Percentiles rank a stretch among this genome's conserved stretches.
These are phyloP conservation scores for Umbelopsis vinacea DNA, from an alignment of 192 early-diverging fungal genomes.

Conservation along the genomic window DNA sequence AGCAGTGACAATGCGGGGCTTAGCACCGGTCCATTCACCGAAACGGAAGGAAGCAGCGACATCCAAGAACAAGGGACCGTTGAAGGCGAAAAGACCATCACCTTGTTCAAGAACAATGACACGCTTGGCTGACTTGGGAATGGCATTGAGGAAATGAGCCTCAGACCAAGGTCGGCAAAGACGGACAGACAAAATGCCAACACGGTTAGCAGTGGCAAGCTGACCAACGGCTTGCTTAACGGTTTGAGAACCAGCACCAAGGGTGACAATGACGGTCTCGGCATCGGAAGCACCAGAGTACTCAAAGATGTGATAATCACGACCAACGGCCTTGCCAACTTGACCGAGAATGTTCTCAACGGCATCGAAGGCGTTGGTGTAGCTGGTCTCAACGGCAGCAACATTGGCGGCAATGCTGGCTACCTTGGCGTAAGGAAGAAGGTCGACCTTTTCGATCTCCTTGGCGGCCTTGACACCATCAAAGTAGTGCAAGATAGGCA, in stretches of 20 bases:
- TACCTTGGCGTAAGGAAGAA: constrained; percentile 56
- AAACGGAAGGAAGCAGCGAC: constrained; percentile 68
- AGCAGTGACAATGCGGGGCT: constrained; percentile 56
- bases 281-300: constrained; percentile 77
- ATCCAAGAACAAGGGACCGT: constrained; percentile 76
- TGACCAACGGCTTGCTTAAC: constrained; percentile 57
- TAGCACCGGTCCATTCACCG: constrained; percentile 49
- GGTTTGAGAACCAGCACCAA: constrained; percentile 63
- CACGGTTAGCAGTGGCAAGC: constrained; percentile 35
- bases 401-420: constrained; percentile 44
- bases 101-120: constrained; percentile 80
- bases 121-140: constrained; percentile 70
- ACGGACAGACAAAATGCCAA: constrained; percentile 81
- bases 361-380: constrained; percentile 30
- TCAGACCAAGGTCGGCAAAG: constrained; percentile 87
- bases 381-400: constrained; percentile 6
- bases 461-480: constrained; percentile 68
- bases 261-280: constrained; percentile 78
- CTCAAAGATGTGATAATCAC: constrained; percentile 77
- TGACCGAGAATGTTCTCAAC: constrained; percentile 47
- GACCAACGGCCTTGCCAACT: constrained; percentile 52
- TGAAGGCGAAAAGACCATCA: constrained; percentile 47
- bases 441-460: constrained; percentile 53
- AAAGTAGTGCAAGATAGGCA: constrained; percentile 83
- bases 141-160: constrained; percentile 63